phyloP scores from a whole-genome alignment of 768 basidiomycete species.

The Heimioporus sp. region DNA sequence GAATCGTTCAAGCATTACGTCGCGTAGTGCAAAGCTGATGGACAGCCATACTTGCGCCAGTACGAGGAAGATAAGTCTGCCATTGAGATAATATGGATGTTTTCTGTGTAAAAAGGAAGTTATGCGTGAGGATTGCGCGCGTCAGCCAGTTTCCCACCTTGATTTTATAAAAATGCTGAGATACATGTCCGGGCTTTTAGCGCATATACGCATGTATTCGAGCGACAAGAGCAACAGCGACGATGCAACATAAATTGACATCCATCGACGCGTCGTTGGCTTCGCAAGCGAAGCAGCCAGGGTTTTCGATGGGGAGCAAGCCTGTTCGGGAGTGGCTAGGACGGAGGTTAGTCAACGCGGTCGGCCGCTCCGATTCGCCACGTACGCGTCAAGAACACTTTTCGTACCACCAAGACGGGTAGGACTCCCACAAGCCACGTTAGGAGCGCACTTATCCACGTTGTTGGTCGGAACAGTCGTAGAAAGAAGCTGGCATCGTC shows the following conservation, averaged over 20 bases:
- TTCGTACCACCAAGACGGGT: slow-evolving; percentile 57
- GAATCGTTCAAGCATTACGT: slow-evolving; percentile 62
- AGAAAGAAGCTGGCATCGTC: slow-evolving; percentile 25
- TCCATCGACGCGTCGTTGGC: slow-evolving; percentile 43
- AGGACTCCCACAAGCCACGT: slow-evolving; percentile 54
- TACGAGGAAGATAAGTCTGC: slow-evolving; percentile 59
- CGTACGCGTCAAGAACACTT: slow-evolving; percentile 59
- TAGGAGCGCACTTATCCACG: slow-evolving; percentile 39
- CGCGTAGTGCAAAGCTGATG: slow-evolving; percentile 49
- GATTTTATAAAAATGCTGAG: slow-evolving; percentile 65
- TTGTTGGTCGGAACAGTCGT: slow-evolving; percentile 42
- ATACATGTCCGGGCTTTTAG: slow-evolving; percentile 35
- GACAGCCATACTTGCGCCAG: slow-evolving; percentile 51
- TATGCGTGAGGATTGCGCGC: too few relatives aligned
- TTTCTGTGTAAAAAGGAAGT: slow-evolving; percentile 42
- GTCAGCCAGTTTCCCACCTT: slow-evolving; percentile 39
- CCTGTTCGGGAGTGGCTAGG: slow-evolving; percentile 45
- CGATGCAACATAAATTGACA: slow-evolving; percentile 47
- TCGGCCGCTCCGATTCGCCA: slow-evolving; percentile 1
- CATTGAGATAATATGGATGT: slow-evolving; percentile 73
- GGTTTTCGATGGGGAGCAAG: slow-evolving; percentile 51
- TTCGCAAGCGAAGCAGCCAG: slow-evolving; percentile 47
- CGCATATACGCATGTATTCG: slow-evolving; percentile 38
- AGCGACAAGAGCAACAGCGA: slow-evolving; percentile 42
- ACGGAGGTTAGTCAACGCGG: background rate